Base-by-base conservation (phyloP, 768 basidiomycete genomes). In the Leccinellum luteum region DNA sequence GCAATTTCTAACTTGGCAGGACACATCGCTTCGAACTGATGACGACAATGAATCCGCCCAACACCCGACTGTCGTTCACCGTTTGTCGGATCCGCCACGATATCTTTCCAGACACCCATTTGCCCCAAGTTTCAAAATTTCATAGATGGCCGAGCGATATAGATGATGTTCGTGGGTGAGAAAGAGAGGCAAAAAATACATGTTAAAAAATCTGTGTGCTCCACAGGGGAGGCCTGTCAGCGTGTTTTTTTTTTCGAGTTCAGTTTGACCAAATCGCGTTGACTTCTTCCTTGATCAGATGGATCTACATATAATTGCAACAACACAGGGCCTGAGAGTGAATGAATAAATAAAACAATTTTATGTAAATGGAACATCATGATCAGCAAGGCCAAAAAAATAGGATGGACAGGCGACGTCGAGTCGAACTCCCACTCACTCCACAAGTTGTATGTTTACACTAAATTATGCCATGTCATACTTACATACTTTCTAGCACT, bases 211-310 rank as follows among this genome's bases (percentile, higher is more conserved):
- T 27, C 8, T 17, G 21, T 3, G 44, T 41, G 38, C 38, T 43
- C 41, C 41, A 47, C 45, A 47, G 41, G 41, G 19, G 19, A 43
- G 41, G 19, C 41, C 19, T 43, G 41, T 41, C n/a, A 21, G 19
- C 19, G 41, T 43, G 10, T 43, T 31, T 43, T 43, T 43, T 38
- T 43, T 57, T 62, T 69, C 69, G 68, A 72, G 30, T 47, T 55
- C 53, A 43, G 51, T 70, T 63, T 72, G 35, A 68, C 70, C 70
- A 68, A 63, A 71, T 63, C 14, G 54, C 52, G 45, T 41, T 27
- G 54, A 43, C 63, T 69, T 54, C 17, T 17, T 51, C 17, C 31
- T n/a, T 38, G n/a, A 50, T 25, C 41, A 12, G 41, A 43, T 43
- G 6, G 41, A 43, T 43, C 41, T 43, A 21, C 41, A 43, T 43